Base-by-base conservation (phyloP, 345 rosid species). In the Linum lewisii region DNA sequence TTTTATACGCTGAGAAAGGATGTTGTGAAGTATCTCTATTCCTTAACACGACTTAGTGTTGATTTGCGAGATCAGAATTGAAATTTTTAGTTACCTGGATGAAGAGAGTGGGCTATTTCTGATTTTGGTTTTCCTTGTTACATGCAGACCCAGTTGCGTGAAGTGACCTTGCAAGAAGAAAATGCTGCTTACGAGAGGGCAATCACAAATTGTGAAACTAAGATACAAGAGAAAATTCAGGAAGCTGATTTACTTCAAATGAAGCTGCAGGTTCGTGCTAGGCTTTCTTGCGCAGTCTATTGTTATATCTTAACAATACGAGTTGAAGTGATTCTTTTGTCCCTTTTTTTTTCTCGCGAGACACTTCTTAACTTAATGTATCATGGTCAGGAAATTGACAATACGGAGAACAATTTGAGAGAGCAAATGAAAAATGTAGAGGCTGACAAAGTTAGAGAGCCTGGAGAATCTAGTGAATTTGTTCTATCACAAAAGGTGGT, bases 181-280 rank as follows among this genome's bases (percentile, higher is more conserved):
- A 92, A 92, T 58, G 80, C 66, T 59, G 86, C 78, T 22, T 93
- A 84, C 51, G 81, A 82, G 73, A 86, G 78, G 74, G 95, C 99
- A 53, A 73, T 86, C 68, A 82, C 87, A n/a, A 70, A 71, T 75
- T 88, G 88, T 66, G 87, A 85, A 68, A 71, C 51, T 23, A 89
- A 76, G 79, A 63, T 85, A 63, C 79, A 77, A 42, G 98, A 86
- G 79, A 86, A 79, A 61, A 51, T 75, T 57, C 81, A 69, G 66
- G 98, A 92, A 75, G 82, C 82, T 36, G 80, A 82, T 57, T 65
- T 69, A 38, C 82, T 85, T 70, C 65, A 32, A 66, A 68, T 56
- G 56, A 85, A 81, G 73, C 66, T 86, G 73, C 73, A 85, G 96
- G 95, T 86, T 61, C 52, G 82, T 62, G 32, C n/a, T n/a, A n/a